These are phyloP conservation scores for Pneumocystis carinii DNA, from an alignment of 1,139 yeast genomes.

Conservation along the genomic window DNA sequence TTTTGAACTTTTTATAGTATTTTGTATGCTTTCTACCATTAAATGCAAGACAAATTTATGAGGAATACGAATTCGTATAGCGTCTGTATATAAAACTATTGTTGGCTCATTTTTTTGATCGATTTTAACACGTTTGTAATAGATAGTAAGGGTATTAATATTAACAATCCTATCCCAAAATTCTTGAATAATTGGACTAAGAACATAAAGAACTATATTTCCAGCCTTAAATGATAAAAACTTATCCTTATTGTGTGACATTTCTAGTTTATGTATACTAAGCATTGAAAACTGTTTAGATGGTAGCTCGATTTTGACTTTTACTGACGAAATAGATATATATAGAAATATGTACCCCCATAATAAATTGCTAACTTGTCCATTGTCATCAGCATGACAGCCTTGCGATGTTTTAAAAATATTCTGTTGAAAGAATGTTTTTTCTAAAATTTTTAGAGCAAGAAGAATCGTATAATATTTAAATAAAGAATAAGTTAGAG, in stretches of 20 bases:
- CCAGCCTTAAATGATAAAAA: conserved; percentile 25
- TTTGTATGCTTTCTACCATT: conserved; percentile 49
- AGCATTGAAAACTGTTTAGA: conserved; percentile 37
- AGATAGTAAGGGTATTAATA: conserved; percentile 17
- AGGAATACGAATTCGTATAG: conserved; percentile 34
- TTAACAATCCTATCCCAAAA: conserved; percentile 29
- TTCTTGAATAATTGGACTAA: conserved; percentile 39
- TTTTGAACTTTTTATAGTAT: conserved; percentile 42
- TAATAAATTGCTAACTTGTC: not conserved
- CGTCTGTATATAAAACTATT: conserved; percentile 15
- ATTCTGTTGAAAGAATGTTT: conserved; percentile 4
- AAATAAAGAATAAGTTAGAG: conserved; percentile 13
- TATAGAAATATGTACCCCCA: conserved; percentile 24
- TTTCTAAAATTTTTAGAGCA: conserved; percentile 10
- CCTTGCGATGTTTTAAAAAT: not conserved
- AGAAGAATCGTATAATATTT: conserved; percentile 13
- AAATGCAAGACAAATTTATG: conserved; percentile 51
- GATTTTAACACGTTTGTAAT: conserved; percentile 16
- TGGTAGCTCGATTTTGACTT: conserved; percentile 37
- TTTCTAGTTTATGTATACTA: conserved; percentile 32
- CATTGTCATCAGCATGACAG: not conserved
- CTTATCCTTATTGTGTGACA: conserved; percentile 23
- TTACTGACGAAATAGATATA: conserved; percentile 28
- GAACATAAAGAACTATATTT: conserved; percentile 36
- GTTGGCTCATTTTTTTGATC: not conserved